Evolutionary conservation across 169 alveolate species (phyloP), one percentile per base, ranked within the genome.

Genomic region (Eimeria tenella): DNA sequence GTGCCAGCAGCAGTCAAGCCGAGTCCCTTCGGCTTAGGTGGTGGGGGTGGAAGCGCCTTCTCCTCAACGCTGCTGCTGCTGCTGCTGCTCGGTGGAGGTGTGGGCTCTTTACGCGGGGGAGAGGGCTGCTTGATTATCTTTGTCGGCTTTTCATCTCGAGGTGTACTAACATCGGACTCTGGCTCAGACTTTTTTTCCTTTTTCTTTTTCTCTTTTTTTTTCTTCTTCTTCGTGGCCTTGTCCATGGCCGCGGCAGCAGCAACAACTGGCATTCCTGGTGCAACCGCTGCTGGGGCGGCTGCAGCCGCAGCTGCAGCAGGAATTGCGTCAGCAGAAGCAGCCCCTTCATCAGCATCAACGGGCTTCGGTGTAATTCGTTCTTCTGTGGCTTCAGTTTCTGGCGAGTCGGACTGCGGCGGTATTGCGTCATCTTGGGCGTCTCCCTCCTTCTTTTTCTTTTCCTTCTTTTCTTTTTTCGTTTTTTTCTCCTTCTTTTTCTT

Each of bases 401-500:
- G 74, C 60, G 55, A 58, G 13, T 23, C 31, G 10, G 73, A 17
- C 3, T 4, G 70, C 23, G 5, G 11, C 71, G 8, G 56, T 23
- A 4, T 31, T 0, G 56, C 52, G 42, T 50, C 82, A 17, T 68
- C 70, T 7, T 13, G n/a, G 23, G 58, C 23, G 3, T 10, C 56
- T 9, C 63, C 81, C 0, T 17, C 73, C 56, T 55, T 55, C 9
- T 65, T 71, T 25, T 63, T 19, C 53, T 58, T 62, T 68, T 60
- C 25, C 4, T 86, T 15, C 21, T 65, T n/a, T n/a, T 62, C 52
- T 50, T 86, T 63, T 19, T 86, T 86, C 71, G 62, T 65, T 31
- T 86, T 50, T 21, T 86, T 62, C 70, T 86, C 53, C 62, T 86
- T 68, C 23, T 49, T 65, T 74, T 87, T 70, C 74, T 87, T 70